Evolutionary conservation across 2,329 filamentous ascomycete genomes (phyloP).

Genomic region (Fusarium globosum): DNA sequence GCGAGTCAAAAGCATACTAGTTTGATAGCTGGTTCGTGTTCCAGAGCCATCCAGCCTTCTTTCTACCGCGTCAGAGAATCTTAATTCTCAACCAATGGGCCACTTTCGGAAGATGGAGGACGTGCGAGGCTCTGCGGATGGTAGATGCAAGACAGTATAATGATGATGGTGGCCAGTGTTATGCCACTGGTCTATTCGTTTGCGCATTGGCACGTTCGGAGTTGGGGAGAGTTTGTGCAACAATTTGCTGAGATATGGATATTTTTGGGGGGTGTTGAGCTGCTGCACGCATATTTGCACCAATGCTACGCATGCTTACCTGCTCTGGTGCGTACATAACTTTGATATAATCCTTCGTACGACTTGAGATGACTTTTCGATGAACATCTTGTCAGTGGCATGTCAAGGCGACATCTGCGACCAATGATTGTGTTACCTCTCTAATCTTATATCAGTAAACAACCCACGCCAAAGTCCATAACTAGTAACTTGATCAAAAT

Average conservation of each 20-base stretch:
- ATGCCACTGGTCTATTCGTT: background rate
- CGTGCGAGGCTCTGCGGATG: background rate
- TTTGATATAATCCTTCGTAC: background rate
- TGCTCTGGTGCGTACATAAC: background rate
- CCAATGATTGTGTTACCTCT: background rate
- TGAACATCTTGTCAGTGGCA: background rate
- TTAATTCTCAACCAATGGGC: background rate
- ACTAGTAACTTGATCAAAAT: background rate
- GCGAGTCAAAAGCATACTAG: accelerated
- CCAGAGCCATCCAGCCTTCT: background rate
- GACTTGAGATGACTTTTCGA: background rate
- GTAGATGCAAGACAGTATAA: background rate
- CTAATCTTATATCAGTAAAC: background rate
- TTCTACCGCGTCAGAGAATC: background rate
- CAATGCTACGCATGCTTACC: background rate
- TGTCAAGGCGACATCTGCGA: background rate
- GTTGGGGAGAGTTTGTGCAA: background rate
- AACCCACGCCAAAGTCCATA: background rate
- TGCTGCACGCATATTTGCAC: background rate
- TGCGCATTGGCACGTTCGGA: background rate
- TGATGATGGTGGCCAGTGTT: background rate
- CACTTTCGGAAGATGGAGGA: background rate
- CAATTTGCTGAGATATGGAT: background rate
- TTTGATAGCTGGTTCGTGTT: background rate
- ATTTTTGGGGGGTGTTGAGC: background rate